phyloP scores from a whole-genome alignment of 2,329 filamentous ascomycete genomes.

The Arthroderma sp. region DNA sequence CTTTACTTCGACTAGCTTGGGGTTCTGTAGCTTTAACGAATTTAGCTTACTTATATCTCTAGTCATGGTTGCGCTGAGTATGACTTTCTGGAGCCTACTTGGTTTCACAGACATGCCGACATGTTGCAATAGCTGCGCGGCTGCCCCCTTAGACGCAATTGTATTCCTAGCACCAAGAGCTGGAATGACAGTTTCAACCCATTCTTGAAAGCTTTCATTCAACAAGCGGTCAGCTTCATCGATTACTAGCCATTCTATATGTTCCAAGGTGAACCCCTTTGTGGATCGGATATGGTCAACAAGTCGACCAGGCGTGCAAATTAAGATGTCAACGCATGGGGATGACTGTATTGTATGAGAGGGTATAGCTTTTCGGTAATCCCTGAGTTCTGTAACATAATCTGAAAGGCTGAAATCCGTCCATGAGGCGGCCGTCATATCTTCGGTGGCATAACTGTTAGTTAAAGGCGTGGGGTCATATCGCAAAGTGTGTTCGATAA shows the following conservation, averaged over 20 bases:
- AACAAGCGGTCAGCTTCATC: constrained; percentile 90
- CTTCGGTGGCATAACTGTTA: constrained; percentile 31
- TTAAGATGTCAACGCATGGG: constrained; percentile 73
- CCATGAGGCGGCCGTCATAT: constrained; percentile 33
- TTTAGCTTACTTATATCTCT: constrained; percentile 68
- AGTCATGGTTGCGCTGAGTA: constrained; percentile 88
- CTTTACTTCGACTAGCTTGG: constrained; percentile 64
- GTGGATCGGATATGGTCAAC: constrained; percentile 84
- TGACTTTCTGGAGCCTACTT: constrained; percentile 56
- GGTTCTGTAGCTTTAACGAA: constrained; percentile 57
- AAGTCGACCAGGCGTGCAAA: constrained; percentile 81
- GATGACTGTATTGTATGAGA: constrained; percentile 51
- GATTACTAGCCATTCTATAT: constrained; percentile 76
- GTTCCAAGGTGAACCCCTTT: constrained; percentile 62
- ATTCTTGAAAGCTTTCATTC: constrained; percentile 84
- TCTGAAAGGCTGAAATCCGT: constrained; percentile 34
- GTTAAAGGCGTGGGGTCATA: constrained; percentile 46
- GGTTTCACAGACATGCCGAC: constrained; percentile 27
- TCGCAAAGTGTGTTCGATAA: constrained; percentile 51
- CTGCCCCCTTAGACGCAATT: constrained; percentile 33
- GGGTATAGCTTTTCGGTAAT: constrained; percentile 33
- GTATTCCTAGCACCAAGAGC: constrained; percentile 43
- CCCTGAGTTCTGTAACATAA: constrained; percentile 30
- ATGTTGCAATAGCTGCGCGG: constrained; percentile 18
- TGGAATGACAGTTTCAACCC: constrained; percentile 58